phyloP scores from a whole-genome alignment of 2,329 filamentous ascomycete species.

The Aspergillus sp. region DNA sequence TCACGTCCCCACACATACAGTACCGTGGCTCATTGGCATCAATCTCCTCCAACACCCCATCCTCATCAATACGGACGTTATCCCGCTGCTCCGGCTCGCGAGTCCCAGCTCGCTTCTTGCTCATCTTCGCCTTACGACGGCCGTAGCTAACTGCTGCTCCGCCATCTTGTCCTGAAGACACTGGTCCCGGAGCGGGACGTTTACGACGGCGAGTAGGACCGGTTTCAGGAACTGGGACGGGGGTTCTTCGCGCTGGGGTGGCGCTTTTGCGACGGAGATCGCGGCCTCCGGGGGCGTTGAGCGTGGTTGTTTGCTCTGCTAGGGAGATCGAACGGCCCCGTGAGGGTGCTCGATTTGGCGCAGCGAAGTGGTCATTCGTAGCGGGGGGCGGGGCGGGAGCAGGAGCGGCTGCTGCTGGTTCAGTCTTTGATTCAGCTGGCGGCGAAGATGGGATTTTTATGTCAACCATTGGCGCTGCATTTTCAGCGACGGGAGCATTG shows the following conservation, averaged over 20 bases:
- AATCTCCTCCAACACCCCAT: slow-evolving; percentile 45
- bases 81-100: slow-evolving; percentile 34
- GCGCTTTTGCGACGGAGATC: slow-evolving; percentile 38
- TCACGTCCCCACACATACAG: slow-evolving; percentile 58
- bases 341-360: slow-evolving; percentile 21
- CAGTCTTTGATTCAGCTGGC: slow-evolving; percentile 17
- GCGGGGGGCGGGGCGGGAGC: slow-evolving; percentile 16
- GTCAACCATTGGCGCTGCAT: slow-evolving; percentile 12
- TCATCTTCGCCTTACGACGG: slow-evolving; percentile 50
- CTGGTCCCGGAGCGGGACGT: slow-evolving; percentile 53
- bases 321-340: slow-evolving; percentile 23
- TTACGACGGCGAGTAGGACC: slow-evolving; percentile 45
- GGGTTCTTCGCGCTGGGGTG: slow-evolving; percentile 34
- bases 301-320: slow-evolving; percentile 18
- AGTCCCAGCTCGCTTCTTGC: slow-evolving; percentile 31
- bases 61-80: slow-evolving; percentile 41
- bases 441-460: slow-evolving; percentile 16
- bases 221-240: slow-evolving; percentile 34
- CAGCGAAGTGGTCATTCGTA: slow-evolving; percentile 17
- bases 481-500: slow-evolving; percentile 24
- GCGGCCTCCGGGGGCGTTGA: slow-evolving; percentile 14
- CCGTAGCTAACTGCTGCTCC: slow-evolving; percentile 57
- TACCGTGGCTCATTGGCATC: slow-evolving; percentile 59
- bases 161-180: slow-evolving; percentile 52
- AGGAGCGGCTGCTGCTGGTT: slow-evolving; percentile 13